Evolutionary conservation across 2,329 filamentous ascomycete genomes (phyloP).

Genomic region (Apiospora sp.): DNA sequence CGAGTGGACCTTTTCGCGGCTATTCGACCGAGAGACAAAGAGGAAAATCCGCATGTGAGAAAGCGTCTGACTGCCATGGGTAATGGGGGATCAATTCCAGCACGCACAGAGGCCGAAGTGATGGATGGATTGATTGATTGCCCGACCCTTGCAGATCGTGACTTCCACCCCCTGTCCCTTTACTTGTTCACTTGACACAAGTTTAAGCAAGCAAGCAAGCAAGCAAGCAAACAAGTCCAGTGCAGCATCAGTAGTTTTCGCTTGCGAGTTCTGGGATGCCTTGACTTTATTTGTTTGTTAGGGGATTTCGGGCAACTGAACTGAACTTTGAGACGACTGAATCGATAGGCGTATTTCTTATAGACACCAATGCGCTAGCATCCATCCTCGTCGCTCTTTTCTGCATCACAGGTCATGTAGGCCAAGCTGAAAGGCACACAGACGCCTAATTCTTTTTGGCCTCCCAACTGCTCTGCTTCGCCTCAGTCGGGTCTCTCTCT

Average conservation of each 20-base stretch:
- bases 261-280: neutral
- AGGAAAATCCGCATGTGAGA: conserved; percentile 2
- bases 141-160: conserved; percentile 8
- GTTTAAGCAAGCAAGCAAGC: neutral
- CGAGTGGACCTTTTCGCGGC: neutral
- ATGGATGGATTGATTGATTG: neutral
- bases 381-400: neutral
- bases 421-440: neutral
- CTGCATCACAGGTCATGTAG: neutral
- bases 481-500: neutral
- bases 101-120: neutral
- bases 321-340: neutral
- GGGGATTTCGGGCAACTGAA: no score
- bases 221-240: neutral
- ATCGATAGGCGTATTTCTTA: neutral
- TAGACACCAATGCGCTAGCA: neutral
- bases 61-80: neutral
- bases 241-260: neutral
- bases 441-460: neutral
- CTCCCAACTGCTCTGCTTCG: conserved; percentile 2
- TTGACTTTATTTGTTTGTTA: neutral
- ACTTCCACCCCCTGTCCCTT: neutral
- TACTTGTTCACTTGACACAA: neutral
- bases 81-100: neutral
- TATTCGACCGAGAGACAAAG: conserved; percentile 14